Evolutionary conservation across 768 basidiomycete genomes (phyloP), one percentile per base, ranked within the genome.

Genomic region (Suillus fuscotomentosus): DNA sequence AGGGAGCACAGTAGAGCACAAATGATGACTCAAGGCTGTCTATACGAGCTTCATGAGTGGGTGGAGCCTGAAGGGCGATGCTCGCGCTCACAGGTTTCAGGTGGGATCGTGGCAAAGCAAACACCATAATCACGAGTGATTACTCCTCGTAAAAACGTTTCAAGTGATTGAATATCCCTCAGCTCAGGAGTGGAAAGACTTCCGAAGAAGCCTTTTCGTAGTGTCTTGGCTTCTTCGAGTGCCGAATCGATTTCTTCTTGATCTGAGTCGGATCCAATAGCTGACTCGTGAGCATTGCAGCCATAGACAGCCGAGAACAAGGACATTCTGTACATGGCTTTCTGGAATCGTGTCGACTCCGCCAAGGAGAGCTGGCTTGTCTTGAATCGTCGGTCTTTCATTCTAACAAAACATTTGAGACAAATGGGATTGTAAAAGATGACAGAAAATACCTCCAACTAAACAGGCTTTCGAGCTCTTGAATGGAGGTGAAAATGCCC

Each of bases 401-500:
- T 66, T 50, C 81, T 81, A 62, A 38, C 38, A 39, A 36, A 48
- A 20, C 8, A 38, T 38, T 27, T 15, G 2, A 64, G 17, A 59
- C 7, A 20, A 53, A 60, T 8, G 3, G 10, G 41, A 39, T 6
- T 39, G 36, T 31, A 17, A 57, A 53, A 61, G 42, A 62, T 3
- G 5, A 20, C 27, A 42, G 3, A 56, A 24, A 73, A 51, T 70
- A 76, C 82, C 76, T 77, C 60, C 73, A 68, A 60, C 81, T 83
- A 65, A 78, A 83, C 1, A 81, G 65, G 53, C 76, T 75, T 69
- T 81, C 80, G 41, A 82, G 63, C 4, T 61, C 54, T 5, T 54
- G 67, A 22, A 77, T 72, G 15, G 69, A 66, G n/a, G 54, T 31
- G 13, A 74, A 75, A 60, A 74, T 70, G 3, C 54, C n/a, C 14